Conservation (phyloP, 257 asterid species). For the Lavandula angustifolia region DNA sequence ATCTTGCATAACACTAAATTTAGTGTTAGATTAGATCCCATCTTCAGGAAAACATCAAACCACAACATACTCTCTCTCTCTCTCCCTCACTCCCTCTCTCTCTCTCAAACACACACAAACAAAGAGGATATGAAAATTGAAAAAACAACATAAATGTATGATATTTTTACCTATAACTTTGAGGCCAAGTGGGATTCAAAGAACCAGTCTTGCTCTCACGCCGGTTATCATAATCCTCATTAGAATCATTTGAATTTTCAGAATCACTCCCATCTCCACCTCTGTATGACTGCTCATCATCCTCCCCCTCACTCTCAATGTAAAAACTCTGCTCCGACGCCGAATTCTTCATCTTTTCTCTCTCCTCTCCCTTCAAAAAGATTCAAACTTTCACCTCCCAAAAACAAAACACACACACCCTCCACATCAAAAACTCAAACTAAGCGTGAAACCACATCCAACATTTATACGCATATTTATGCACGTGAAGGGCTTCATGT, state of each 20-base stretch:
- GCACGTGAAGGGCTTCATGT: constrained; percentile 30
- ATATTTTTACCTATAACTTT: constrained; percentile 69
- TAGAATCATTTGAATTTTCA: constrained; percentile 51
- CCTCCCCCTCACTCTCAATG: constrained; percentile 87
- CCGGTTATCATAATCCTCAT: constrained; percentile 44
- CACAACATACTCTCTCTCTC: no score
- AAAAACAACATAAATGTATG: background rate
- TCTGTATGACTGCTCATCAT: constrained; percentile 50
- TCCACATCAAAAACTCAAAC: constrained; percentile 26
- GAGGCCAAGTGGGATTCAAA: constrained; percentile 76
- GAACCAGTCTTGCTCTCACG: constrained; percentile 48
- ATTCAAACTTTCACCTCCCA: constrained; percentile 24
- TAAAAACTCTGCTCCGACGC: constrained; percentile 72
- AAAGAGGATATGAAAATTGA: background rate
- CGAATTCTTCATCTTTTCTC: constrained; percentile 63
- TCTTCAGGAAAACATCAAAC: no score
- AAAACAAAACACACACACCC: background rate
- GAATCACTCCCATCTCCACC: constrained; percentile 58
- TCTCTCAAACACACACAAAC: background rate
- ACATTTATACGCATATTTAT: background rate
- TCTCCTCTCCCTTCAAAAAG: constrained; percentile 25
- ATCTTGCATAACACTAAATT: no score
- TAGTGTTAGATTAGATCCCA: no score
- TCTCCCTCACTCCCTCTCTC: no score
- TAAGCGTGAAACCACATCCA: constrained; percentile 4